phyloP scores from a whole-genome alignment of 2,329 filamentous ascomycete species.

The Aureobasidium melanogenum region DNA sequence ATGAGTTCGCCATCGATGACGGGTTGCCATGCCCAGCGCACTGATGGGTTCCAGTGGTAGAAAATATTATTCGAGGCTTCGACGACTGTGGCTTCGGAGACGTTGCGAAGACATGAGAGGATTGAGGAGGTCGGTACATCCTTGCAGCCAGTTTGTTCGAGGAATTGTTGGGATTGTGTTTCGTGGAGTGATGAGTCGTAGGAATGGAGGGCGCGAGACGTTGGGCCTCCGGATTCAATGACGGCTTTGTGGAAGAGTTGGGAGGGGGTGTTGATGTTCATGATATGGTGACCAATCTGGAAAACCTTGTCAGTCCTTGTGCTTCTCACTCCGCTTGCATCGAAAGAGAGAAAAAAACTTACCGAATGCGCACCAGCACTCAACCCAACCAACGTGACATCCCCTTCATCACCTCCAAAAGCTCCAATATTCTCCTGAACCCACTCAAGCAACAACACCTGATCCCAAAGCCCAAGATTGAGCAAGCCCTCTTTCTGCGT shows the following conservation, averaged over 20 bases:
- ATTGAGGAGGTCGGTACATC: slow-evolving; percentile 23
- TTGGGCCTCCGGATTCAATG: slow-evolving; percentile 39
- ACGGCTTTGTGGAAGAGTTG: slow-evolving; percentile 39
- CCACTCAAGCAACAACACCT: slow-evolving; percentile 29
- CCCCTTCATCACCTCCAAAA: slow-evolving; percentile 28
- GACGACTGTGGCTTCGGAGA: slow-evolving; percentile 29
- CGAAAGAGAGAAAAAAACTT: slow-evolving; percentile 15
- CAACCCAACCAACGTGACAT: slow-evolving; percentile 61
- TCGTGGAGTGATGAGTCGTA: slow-evolving; percentile 33
- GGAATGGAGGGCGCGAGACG: slow-evolving; percentile 39
- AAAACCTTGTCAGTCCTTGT: neutral
- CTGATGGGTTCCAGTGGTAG: slow-evolving; percentile 37
- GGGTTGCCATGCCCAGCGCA: slow-evolving; percentile 57
- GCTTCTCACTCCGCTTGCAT: neutral
- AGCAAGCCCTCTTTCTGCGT: slow-evolving; percentile 45
- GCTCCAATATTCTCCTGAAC: slow-evolving; percentile 30
- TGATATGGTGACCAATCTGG: slow-evolving; percentile 57
- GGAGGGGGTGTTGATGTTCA: slow-evolving; percentile 34
- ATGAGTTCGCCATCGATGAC: slow-evolving; percentile 57
- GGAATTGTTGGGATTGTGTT: slow-evolving; percentile 36
- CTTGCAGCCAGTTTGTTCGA: slow-evolving; percentile 28
- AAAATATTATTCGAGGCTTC: slow-evolving; percentile 36
- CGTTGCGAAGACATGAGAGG: slow-evolving; percentile 34
- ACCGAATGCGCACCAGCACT: slow-evolving; percentile 57
- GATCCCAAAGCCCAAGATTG: slow-evolving; percentile 17